Percentiles rank a stretch among this genome's conserved stretches.
Conservation (phyloP, 1,284 basidiomycete species). For the Cystobasidium sp. region DNA sequence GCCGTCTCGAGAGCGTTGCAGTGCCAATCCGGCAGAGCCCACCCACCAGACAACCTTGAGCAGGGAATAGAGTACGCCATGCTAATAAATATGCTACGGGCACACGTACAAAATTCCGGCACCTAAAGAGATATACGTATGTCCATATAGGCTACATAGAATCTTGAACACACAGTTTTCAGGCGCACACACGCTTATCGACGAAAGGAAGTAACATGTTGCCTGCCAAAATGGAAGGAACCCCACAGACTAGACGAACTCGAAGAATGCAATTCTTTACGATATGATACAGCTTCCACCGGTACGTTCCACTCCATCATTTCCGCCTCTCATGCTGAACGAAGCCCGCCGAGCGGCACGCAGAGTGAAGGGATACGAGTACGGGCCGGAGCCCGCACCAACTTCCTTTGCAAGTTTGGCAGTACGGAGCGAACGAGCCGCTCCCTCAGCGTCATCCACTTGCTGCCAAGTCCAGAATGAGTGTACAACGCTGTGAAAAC, state of each 20-base stretch:
- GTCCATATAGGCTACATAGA: neutral
- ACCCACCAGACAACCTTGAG: too few species aligned
- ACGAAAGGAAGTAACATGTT: neutral
- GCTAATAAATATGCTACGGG: too few species aligned
- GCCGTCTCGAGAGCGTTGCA: too few species aligned
- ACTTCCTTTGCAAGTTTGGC: conserved; percentile 23
- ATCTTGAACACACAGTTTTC: neutral
- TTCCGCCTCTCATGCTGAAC: conserved; percentile 17
- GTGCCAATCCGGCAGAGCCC: too few species aligned
- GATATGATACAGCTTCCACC: conserved; percentile 36
- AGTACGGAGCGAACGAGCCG: conserved; percentile 33
- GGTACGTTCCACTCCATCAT: conserved; percentile 9
- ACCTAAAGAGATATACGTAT: too few species aligned
- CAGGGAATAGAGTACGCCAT: too few species aligned
- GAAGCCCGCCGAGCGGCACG: conserved; percentile 30
- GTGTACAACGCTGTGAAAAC: conserved; percentile 38
- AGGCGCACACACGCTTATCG: neutral
- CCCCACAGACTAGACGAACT: neutral
- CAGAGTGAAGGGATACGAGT: conserved; percentile 6
- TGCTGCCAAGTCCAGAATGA: conserved; percentile 41
- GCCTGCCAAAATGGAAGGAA: neutral
- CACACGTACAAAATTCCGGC: too few species aligned
- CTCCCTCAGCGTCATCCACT: conserved; percentile 34
- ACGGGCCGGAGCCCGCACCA: neutral
- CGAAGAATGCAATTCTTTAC: neutral